Evolutionary conservation across 2,329 filamentous ascomycete genomes (phyloP).

Genomic region (Neofusicoccum cordaticola): DNA sequence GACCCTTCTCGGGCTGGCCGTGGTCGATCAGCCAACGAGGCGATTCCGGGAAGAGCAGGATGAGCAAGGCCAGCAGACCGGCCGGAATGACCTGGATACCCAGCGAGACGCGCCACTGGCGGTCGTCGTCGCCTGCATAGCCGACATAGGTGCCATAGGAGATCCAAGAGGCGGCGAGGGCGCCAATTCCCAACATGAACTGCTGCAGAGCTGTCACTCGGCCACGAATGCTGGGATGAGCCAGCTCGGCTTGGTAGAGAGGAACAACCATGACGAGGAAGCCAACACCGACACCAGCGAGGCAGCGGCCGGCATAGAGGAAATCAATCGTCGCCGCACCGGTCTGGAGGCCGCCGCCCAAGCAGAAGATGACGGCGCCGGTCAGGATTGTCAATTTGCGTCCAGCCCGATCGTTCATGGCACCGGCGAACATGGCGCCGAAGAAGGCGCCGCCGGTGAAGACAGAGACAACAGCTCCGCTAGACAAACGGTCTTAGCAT

Average conservation of each 20-base stretch:
- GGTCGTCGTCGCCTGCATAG: slow-evolving; percentile 46
- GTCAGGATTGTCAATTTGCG: slow-evolving; percentile 69
- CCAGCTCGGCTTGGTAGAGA: slow-evolving; percentile 75
- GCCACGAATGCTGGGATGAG: slow-evolving; percentile 74
- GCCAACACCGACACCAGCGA: slow-evolving; percentile 66
- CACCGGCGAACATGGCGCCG: slow-evolving; percentile 64
- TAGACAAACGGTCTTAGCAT: slow-evolving; percentile 25
- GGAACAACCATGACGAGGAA: slow-evolving; percentile 64
- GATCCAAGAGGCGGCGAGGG: slow-evolving; percentile 70
- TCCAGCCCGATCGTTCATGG: slow-evolving; percentile 62
- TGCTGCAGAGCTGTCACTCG: slow-evolving; percentile 73
- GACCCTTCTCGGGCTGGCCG: slow-evolving; percentile 61
- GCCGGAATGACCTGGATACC: slow-evolving; percentile 72
- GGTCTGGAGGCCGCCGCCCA: slow-evolving; percentile 73
- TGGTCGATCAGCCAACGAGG: slow-evolving; percentile 72
- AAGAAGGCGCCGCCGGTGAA: slow-evolving; percentile 76
- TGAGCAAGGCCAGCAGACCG: slow-evolving; percentile 61
- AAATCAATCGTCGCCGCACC: slow-evolving; percentile 59
- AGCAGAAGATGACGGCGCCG: slow-evolving; percentile 67
- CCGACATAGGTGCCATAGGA: slow-evolving; percentile 61
- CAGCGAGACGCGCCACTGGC: slow-evolving; percentile 62
- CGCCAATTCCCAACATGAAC: slow-evolving; percentile 77
- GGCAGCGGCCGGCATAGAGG: slow-evolving; percentile 66
- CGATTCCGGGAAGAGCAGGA: slow-evolving; percentile 68
- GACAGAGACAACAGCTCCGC: slow-evolving; percentile 70